Evolutionary conservation across 148 eudicot genomes (phyloP), one percentile per base, ranked within the genome.

Genomic region (Polygonum maritimum): DNA sequence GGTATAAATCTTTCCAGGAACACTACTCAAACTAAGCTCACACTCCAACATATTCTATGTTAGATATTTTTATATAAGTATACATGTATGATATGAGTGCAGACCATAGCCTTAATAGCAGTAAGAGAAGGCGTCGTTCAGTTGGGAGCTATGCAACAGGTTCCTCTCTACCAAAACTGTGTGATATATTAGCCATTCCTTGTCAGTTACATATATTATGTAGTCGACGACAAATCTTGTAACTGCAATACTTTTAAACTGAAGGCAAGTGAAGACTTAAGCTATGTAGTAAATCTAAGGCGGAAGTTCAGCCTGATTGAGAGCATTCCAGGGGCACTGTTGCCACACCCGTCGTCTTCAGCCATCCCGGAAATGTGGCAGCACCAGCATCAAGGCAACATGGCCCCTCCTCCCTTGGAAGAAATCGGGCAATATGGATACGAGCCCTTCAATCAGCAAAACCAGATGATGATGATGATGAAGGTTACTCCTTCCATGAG

Each of bases 71-170:
- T 18, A 18, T 4, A 18, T 18, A 60, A 8, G 3, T 31, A 9
- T 35, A 62, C 3, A 36, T 26, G 31, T 26, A 26, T 26, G 31
- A 26, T 19, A 19, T 45, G 75, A 12, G 73, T 92, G 88, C 91
- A 96, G 99, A 96, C 98, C 18, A 96, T 96, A 81, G 98, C 98
- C 36, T 85, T 96, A 83, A 88, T 96, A 84, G 94, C 99, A 26
- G 98, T 92, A 15, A 81, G 94, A 82, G 99, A 96, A 96, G 99
- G 99, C 26, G 93, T 96, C 75, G 90, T 96, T 77, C 99, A 96
- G 76, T 81, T 96, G 78, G 99, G 99, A 85, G 78, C 99, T 75
- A 78, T 86, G 76, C 80, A 91, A 80, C 91, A 96, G 86, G 98
- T 90, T 22, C 12, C 55, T 49, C 55, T 14, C 55, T 49, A 13